phyloP scores from a whole-genome alignment of 2,329 filamentous ascomycete genomes.

The Rhynchosporium graminicola region DNA sequence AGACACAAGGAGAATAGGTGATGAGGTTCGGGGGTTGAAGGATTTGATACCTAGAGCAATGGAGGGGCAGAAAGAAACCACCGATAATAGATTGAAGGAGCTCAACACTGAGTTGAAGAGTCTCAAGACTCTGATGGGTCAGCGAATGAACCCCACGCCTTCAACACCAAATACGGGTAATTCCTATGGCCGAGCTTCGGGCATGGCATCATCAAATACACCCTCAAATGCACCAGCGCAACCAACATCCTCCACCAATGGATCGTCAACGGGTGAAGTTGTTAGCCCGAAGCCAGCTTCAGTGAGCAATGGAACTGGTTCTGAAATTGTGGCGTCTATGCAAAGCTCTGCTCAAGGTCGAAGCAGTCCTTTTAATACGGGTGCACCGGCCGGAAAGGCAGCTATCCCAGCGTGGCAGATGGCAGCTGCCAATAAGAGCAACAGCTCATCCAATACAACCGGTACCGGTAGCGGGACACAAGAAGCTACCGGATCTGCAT shows the following conservation, averaged over 20 bases:
- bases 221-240: conserved; percentile 20
- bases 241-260: conserved; percentile 21
- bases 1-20: conserved; percentile 80
- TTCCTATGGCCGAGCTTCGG: conserved; percentile 36
- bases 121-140: conserved; percentile 80
- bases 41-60: conserved; percentile 87
- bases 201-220: conserved; percentile 18
- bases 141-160: conserved; percentile 53
- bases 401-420: conserved; percentile 81
- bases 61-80: conserved; percentile 81
- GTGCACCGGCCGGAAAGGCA: conserved; percentile 56
- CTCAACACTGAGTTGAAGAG: conserved; percentile 87
- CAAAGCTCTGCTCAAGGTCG: conserved; percentile 36
- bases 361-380: conserved; percentile 52
- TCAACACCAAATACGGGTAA: conserved; percentile 28
- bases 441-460: conserved; percentile 28
- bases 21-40: conserved; percentile 81
- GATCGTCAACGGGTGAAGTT: conserved; percentile 28
- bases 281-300: conserved; percentile 37
- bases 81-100: conserved; percentile 79
- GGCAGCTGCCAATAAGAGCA: conserved; percentile 61
- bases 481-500: conserved; percentile 29
- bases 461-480: conserved; percentile 29
- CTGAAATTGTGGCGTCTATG: conserved; percentile 40
- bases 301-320: conserved; percentile 39